Base-by-base conservation (phyloP, 2,329 filamentous ascomycete species). In the Atkinsonella texensis region DNA sequence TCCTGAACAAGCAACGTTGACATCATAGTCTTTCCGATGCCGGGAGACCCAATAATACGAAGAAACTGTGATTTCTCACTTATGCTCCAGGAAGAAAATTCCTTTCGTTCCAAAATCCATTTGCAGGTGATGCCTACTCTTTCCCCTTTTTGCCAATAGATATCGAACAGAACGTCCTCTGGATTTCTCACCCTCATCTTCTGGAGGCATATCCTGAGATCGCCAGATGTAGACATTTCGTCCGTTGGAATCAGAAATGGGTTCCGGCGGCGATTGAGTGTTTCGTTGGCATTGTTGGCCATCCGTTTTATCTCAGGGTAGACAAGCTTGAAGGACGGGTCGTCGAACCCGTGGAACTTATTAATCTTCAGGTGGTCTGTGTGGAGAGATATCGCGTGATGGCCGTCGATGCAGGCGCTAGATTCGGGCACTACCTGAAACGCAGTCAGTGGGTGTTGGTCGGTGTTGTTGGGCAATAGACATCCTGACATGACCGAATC, bases 391-490 rank as follows among this genome's bases (percentile, higher is more conserved):
- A 55, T 51, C 17, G 46, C 46, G 20, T 15, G 32, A 44, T 55
- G 48, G 46, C 53, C 51, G 23, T 55, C 48, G 20, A 55, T 55
- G 39, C 48, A 55, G 41, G 51, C 51, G 38, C 53, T 55, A n/a
- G 39, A 6, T 20, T 55, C 53, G 10, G 51, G 45, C 4, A 55
- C 51, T 39, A 55, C 20, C 53, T 55, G 32, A 10, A 38, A 18
- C 18, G 40, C 15, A 43, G 4, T 50, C 18, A 43, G 20, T 20
- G 35, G 6, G 11, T 23, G 18, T 12, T 39, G 15, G 4, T 1
- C 2, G 10, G 12, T n/a, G 48, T 23, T 4, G 20, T 23, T 23
- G 20, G 20, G 4, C 20, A 23, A 43, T 20, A 35, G 35, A n/a
- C 15, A 48, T 43, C 42, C 12, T 15, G 15, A 54, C 18, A 52